These are phyloP conservation scores for Styphnolobium japonicum DNA, from an alignment of 306 rosid genomes.

Conservation along the genomic window DNA sequence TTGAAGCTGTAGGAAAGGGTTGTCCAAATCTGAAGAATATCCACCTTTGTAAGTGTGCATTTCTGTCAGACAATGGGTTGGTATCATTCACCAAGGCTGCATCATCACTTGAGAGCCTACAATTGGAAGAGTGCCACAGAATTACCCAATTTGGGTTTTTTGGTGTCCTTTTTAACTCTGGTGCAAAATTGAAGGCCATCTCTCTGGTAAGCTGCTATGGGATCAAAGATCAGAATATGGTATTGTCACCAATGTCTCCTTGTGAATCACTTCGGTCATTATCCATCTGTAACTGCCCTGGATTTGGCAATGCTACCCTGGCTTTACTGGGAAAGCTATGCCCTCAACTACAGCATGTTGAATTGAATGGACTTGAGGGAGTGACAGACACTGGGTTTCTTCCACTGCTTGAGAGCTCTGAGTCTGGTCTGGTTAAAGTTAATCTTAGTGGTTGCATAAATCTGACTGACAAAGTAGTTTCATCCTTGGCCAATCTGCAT, in stretches of 20 bases:
- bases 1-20: conserved; percentile 84
- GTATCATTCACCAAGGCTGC: conserved; percentile 70
- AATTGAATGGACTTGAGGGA: conserved; percentile 70
- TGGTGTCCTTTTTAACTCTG: conserved; percentile 66
- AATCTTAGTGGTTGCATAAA: conserved; percentile 72
- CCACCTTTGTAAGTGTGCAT: conserved; percentile 59
- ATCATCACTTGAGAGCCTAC: conserved; percentile 73
- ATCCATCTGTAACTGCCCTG: conserved; percentile 70
- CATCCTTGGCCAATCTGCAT: conserved; percentile 57
- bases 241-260: conserved; percentile 40
- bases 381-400: conserved; percentile 78
- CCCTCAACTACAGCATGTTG: conserved; percentile 75
- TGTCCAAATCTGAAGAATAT: conserved; percentile 76
- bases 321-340: conserved; percentile 71
- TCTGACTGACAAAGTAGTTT: conserved; percentile 63
- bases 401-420: conserved; percentile 62
- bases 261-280: conserved; percentile 66
- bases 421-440: conserved; percentile 76
- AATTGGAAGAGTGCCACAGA: conserved; percentile 94
- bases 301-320: conserved; percentile 70
- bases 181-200: conserved; percentile 72
- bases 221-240: conserved; percentile 56
- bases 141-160: conserved; percentile 81
- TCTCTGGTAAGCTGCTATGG: conserved; percentile 73
- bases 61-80: conserved; percentile 78